Evolutionary conservation across 2,329 filamentous ascomycete species (phyloP).

Genomic region (Ceratocystis cubensis): DNA sequence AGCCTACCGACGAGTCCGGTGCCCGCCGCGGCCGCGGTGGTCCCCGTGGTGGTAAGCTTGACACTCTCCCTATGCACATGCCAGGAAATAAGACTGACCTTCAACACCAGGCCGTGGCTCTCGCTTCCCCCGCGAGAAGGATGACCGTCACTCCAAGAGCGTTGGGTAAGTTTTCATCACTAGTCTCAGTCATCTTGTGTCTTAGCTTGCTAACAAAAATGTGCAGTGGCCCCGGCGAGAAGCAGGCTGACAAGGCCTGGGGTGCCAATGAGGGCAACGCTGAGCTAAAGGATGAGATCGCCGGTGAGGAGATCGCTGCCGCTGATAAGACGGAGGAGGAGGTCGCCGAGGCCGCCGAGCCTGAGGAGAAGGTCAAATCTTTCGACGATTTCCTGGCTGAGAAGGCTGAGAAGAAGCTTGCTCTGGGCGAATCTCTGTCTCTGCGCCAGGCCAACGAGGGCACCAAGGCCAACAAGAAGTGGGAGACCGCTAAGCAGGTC

Average conservation of each 20-base stretch:
- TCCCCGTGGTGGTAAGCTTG: slow-evolving; percentile 43
- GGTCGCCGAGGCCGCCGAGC: slow-evolving; percentile 42
- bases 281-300: slow-evolving; percentile 84
- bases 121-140: slow-evolving; percentile 40
- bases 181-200: not conserved
- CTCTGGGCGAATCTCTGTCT: slow-evolving; percentile 50
- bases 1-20: slow-evolving; percentile 57
- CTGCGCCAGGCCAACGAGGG: slow-evolving; percentile 90
- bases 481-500: slow-evolving; percentile 67
- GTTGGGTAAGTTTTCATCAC: slow-evolving; percentile 32
- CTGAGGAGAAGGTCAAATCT: slow-evolving; percentile 79
- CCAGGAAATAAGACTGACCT: not conserved
- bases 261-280: slow-evolving; percentile 68
- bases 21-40: slow-evolving; percentile 47
- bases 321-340: slow-evolving; percentile 60
- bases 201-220: slow-evolving; percentile 23
- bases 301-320: slow-evolving; percentile 78
- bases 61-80: not conserved
- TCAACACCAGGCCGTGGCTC: slow-evolving; percentile 39
- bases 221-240: slow-evolving; percentile 53
- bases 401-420: slow-evolving; percentile 60
- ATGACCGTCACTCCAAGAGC: slow-evolving; percentile 44
- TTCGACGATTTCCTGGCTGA: slow-evolving; percentile 77
- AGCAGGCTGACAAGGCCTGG: slow-evolving; percentile 83
- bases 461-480: slow-evolving; percentile 78